phyloP scores from a whole-genome alignment of 1,284 basidiomycete species.

The Microbotryomycetes sp. region DNA sequence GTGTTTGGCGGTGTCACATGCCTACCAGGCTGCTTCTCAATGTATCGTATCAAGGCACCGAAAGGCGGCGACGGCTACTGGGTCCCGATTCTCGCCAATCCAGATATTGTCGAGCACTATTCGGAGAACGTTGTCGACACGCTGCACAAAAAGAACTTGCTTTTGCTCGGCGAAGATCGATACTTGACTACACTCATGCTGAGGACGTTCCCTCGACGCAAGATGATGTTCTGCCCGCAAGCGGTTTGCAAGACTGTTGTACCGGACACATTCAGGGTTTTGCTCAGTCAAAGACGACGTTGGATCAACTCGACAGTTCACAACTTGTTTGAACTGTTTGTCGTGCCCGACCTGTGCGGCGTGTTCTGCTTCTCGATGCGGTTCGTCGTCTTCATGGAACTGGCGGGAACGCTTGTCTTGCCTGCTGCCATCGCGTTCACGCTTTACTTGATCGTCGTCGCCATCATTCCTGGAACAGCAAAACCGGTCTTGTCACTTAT shows the following conservation, averaged over 20 bases:
- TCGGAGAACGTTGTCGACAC: conserved; percentile 47
- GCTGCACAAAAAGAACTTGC: conserved; percentile 46
- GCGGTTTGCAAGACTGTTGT: conserved; percentile 48
- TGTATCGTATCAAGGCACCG: conserved; percentile 46
- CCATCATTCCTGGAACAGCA: conserved; percentile 34
- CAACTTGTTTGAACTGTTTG: conserved; percentile 45
- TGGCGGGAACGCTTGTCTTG: conserved; percentile 45
- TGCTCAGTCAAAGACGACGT: conserved; percentile 45
- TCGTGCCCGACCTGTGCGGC: conserved; percentile 45
- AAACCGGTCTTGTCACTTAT: conserved; percentile 36
- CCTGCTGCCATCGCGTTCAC: conserved; percentile 47
- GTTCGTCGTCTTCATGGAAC: conserved; percentile 45
- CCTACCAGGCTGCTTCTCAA: conserved; percentile 46
- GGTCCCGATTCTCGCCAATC: conserved; percentile 45
- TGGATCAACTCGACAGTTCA: conserved; percentile 49
- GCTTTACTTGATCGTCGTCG: conserved; percentile 38
- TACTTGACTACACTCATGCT: conserved; percentile 47
- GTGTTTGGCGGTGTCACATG: conserved; percentile 46
- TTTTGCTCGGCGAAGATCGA: conserved; percentile 46
- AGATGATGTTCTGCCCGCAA: conserved; percentile 47
- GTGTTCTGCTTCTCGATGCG: conserved; percentile 48
- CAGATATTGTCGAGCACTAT: conserved; percentile 46
- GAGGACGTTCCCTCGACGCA: conserved; percentile 46
- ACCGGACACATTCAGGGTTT: conserved; percentile 45
- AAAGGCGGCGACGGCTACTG: conserved; percentile 46